A percentile compares a stretch with the other conserved stretches of the same genome.
These are phyloP conservation scores for Scenedesmus sp. DNA, from an alignment of 163 green algal genomes.

Conservation along the genomic window DNA sequence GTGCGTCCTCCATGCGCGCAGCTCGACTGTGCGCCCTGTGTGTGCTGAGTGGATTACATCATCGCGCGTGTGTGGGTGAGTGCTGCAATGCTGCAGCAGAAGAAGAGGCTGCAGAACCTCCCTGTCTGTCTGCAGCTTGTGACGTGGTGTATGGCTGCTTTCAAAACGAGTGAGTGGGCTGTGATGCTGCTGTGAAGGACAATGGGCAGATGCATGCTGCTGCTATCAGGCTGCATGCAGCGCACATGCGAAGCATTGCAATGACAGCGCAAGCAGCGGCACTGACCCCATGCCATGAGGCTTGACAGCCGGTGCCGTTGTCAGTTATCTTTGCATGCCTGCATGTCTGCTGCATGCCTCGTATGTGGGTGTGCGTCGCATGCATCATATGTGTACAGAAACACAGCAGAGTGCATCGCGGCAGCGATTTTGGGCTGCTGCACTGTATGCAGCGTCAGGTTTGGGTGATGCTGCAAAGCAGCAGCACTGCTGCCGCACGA, in stretches of 20 bases:
- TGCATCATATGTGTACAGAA: not conserved
- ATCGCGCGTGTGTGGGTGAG: not conserved
- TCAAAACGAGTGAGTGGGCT: not conserved
- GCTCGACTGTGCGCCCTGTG: not conserved
- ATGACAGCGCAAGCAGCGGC: no score
- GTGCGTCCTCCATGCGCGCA: not conserved
- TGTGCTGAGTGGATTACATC: not conserved
- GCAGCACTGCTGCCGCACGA: not conserved
- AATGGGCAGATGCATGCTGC: not conserved
- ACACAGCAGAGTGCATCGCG: not conserved
- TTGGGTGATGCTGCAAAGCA: no score
- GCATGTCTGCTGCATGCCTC: not conserved
- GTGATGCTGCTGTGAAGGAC: not conserved
- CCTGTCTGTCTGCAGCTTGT: not conserved
- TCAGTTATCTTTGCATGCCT: not conserved
- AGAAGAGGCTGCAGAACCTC: not conserved
- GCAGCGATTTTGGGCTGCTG: not conserved
- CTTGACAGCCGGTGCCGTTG: not conserved
- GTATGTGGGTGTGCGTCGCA: not conserved
- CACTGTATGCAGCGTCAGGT: not conserved
- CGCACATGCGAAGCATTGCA: no score
- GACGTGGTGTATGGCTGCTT: no score
- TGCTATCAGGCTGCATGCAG: not conserved
- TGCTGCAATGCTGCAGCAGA: not conserved
- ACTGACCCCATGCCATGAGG: not conserved